Base-by-base conservation (phyloP, 1,284 basidiomycete species). In the Tremellales sp. region DNA sequence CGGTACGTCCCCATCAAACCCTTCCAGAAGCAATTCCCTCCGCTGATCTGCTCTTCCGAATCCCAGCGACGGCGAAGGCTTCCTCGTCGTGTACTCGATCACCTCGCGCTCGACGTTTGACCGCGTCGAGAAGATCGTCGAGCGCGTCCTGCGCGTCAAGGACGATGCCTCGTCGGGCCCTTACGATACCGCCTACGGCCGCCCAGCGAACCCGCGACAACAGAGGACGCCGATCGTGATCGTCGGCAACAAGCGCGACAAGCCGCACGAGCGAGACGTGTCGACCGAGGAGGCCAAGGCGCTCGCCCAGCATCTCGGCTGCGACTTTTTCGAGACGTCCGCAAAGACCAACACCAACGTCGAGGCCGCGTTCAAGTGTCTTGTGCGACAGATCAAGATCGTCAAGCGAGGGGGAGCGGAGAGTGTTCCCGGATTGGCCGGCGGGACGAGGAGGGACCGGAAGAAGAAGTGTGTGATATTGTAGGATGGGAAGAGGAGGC, bases 81-180 rank as follows among this genome's bases (percentile, higher is more conserved):
- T 98, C 75, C 86, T 99, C 56, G 82, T 99, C 49, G 95, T 98
- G 48, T 99, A 98, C 76, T 95, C 91, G 43, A 97, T 99, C 71
- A 90, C 92, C 45, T 93, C 91, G 37, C 82, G 91, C 66, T 84
- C 85, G 60, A 93, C 92, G 22, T 97, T 97, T 61, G 89, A 97
- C 65, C 87, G 93, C 27, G 83, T 94, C 52, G 87, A 91, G 65
- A 86, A 89, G 58, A 97, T 97, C 76, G 86, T 92, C 58, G 88
- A 94, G 72, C 90, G 92, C 40, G 94, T 97, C 80, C 74, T 86
- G 62, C 85, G 87, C 51, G 91, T 97, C 51, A 95, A 97, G 76
- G 84, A 93, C 68, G 86, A 77, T 56, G 76, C 76, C 81, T 71
- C 84, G 81, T 84, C 60, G 22, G 32, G 45, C 1, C 38, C 36